These are phyloP conservation scores for Ophiocordyceps robertsii DNA, from an alignment of 2,329 filamentous ascomycete species.

Conservation along the genomic window DNA sequence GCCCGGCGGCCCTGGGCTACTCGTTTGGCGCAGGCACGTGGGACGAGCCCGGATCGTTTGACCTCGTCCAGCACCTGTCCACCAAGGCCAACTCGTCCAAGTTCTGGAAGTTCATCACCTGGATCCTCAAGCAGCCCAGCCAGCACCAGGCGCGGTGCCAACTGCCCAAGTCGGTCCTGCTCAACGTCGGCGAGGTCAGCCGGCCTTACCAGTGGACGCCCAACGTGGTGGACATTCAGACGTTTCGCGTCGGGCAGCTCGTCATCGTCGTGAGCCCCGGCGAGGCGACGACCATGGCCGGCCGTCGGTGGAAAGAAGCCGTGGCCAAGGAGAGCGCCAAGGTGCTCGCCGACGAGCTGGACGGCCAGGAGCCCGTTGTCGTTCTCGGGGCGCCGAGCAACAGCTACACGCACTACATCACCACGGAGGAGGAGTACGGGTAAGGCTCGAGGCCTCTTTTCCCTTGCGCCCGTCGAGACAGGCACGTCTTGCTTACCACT, in stretches of 20 bases:
- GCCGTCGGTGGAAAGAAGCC: constrained; percentile 69
- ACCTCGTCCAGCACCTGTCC: constrained; percentile 76
- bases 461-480: too few relatives aligned
- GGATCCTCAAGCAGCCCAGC: constrained; percentile 55
- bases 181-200: constrained; percentile 70
- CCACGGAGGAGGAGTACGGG: constrained; percentile 52
- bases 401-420: constrained; percentile 69
- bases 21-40: constrained; percentile 84
- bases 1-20: constrained; percentile 75
- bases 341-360: constrained; percentile 26
- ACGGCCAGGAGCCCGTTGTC: constrained; percentile 44
- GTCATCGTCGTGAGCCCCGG: constrained; percentile 76
- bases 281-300: constrained; percentile 85
- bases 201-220: constrained; percentile 74
- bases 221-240: constrained; percentile 79
- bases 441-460: constrained; percentile 8
- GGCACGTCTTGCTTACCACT: too few relatives aligned
- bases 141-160: constrained; percentile 63
- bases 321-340: constrained; percentile 37
- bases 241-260: constrained; percentile 70
- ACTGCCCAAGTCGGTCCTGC: constrained; percentile 65
- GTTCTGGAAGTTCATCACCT: constrained; percentile 64
- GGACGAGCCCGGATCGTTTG: constrained; percentile 76
- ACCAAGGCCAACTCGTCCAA: constrained; percentile 57
- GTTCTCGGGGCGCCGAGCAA: constrained; percentile 81